Percentiles rank a stretch among this genome's conserved stretches.
Evolutionary conservation across 1,284 basidiomycete genomes (phyloP).

Genomic region (Meira nashicola): DNA sequence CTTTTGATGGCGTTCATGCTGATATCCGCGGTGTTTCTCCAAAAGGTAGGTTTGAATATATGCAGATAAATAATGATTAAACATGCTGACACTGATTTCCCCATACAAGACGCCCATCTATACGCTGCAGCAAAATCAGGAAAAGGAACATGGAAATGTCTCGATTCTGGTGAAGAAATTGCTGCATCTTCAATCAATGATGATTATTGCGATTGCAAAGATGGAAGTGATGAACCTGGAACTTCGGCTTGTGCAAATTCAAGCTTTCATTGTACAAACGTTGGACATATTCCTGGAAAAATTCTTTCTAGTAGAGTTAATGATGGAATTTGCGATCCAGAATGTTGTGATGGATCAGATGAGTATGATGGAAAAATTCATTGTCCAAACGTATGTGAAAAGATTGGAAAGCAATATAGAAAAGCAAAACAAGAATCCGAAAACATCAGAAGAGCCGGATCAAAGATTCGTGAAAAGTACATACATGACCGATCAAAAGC

Average conservation of each 20-base stretch:
- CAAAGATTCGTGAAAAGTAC: slow-evolving; percentile 84
- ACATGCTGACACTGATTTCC: not conserved
- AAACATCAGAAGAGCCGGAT: slow-evolving; percentile 76
- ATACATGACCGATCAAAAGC: slow-evolving; percentile 67
- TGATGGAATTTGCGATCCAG: slow-evolving; percentile 87
- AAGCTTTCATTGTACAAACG: slow-evolving; percentile 80
- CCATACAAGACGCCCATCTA: slow-evolving; percentile 9
- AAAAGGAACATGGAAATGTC: slow-evolving; percentile 31
- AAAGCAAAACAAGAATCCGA: slow-evolving; percentile 66
- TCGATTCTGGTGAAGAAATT: slow-evolving; percentile 43
- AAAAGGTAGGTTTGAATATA: too few species aligned
- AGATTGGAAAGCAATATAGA: slow-evolving; percentile 68
- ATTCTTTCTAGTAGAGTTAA: slow-evolving; percentile 81
- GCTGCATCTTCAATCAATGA: slow-evolving; percentile 78
- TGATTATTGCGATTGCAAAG: slow-evolving; percentile 88
- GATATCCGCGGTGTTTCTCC: too few species aligned
- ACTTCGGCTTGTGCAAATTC: slow-evolving; percentile 75
- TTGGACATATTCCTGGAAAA: slow-evolving; percentile 74
- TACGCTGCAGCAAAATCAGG: slow-evolving; percentile 14
- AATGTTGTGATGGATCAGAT: slow-evolving; percentile 98
- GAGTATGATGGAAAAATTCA: slow-evolving; percentile 61
- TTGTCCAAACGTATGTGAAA: slow-evolving; percentile 74
- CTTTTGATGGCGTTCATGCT: too few species aligned
- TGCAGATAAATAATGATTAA: too few species aligned
- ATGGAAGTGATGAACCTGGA: slow-evolving; percentile 90